These are phyloP conservation scores for Trichoderma koningiopsis DNA, from an alignment of 2,329 filamentous ascomycete species.

Conservation along the genomic window DNA sequence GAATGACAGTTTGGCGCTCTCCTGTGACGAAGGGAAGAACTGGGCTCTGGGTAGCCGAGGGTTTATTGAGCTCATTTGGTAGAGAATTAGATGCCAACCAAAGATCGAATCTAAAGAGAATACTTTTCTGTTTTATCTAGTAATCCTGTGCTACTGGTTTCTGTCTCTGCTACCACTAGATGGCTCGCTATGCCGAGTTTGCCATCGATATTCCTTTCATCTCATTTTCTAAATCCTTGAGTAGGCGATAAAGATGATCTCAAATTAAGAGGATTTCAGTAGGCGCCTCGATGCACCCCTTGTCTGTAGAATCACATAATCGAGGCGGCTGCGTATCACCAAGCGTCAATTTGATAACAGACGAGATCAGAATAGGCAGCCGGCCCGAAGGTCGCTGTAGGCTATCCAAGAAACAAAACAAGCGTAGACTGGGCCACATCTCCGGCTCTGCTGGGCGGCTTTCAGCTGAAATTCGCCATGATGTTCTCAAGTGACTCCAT, in stretches of 20 bases:
- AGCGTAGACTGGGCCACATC: not conserved
- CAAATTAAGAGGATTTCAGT: slow-evolving; percentile 22
- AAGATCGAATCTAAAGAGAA: slow-evolving; percentile 24
- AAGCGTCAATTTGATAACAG: not conserved
- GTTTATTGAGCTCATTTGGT: slow-evolving; percentile 22
- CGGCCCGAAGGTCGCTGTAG: not conserved
- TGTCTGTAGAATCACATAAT: slow-evolving; percentile 23
- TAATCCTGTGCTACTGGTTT: not conserved
- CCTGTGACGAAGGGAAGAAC: not conserved
- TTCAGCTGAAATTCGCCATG: not conserved
- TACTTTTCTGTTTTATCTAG: not conserved
- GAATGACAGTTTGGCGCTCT: not conserved
- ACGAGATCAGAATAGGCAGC: not conserved
- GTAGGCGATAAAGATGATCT: not conserved
- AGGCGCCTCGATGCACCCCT: slow-evolving; percentile 28
- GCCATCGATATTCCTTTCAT: not conserved
- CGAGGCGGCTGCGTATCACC: not conserved
- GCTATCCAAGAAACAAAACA: not conserved
- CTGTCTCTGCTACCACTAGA: not conserved
- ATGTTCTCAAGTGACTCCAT: not conserved
- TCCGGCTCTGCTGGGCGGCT: not conserved
- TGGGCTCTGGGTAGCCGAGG: slow-evolving; percentile 6
- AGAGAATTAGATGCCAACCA: slow-evolving; percentile 24
- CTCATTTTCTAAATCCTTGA: no score
- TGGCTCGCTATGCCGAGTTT: not conserved